These are phyloP conservation scores for Choanephora cucurbitarum DNA, from an alignment of 371 early-diverging fungal species.

Conservation along the genomic window DNA sequence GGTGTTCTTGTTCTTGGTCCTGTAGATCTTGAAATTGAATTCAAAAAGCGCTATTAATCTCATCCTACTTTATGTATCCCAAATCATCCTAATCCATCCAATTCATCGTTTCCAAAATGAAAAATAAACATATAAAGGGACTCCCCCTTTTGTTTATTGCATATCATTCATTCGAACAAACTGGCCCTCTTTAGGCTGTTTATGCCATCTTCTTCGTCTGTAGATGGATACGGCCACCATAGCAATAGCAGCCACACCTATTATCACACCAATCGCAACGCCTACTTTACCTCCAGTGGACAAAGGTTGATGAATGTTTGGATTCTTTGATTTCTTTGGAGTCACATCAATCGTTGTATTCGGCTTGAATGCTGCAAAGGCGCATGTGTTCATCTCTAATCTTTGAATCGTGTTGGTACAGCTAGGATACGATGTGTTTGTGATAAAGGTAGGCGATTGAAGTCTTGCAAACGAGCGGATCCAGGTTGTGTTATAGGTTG, in stretches of 20 bases:
- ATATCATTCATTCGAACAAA: slow-evolving; percentile 20
- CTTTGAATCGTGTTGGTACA: slow-evolving; percentile 13
- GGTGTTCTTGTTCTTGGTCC: too few species aligned
- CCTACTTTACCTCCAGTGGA: slow-evolving; percentile 42
- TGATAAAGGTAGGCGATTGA: slow-evolving; percentile 14
- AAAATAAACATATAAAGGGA: too few species aligned
- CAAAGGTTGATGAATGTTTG: slow-evolving; percentile 8
- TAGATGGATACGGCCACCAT: slow-evolving; percentile 16
- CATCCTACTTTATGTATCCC: too few species aligned
- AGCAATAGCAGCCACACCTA: slow-evolving; percentile 25
- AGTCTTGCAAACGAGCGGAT: slow-evolving; percentile 43
- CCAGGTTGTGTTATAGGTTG: slow-evolving; percentile 36
- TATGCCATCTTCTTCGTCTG: background rate
- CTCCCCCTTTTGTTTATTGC: background rate
- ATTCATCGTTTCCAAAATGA: too few species aligned
- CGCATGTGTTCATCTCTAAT: slow-evolving; percentile 16
- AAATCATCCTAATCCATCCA: too few species aligned
- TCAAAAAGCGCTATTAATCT: too few species aligned
- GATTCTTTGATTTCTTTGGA: slow-evolving; percentile 1
- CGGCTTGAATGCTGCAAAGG: slow-evolving; percentile 12
- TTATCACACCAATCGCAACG: slow-evolving; percentile 42
- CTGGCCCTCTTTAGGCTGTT: slow-evolving; percentile 5
- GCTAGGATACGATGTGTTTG: slow-evolving; percentile 15
- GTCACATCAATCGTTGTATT: slow-evolving; percentile 12
- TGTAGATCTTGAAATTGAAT: too few species aligned